A percentile compares a stretch with the other conserved stretches of the same genome.
These are phyloP conservation scores for Termitomyces sp. DNA, from an alignment of 768 basidiomycete species.

Conservation along the genomic window DNA sequence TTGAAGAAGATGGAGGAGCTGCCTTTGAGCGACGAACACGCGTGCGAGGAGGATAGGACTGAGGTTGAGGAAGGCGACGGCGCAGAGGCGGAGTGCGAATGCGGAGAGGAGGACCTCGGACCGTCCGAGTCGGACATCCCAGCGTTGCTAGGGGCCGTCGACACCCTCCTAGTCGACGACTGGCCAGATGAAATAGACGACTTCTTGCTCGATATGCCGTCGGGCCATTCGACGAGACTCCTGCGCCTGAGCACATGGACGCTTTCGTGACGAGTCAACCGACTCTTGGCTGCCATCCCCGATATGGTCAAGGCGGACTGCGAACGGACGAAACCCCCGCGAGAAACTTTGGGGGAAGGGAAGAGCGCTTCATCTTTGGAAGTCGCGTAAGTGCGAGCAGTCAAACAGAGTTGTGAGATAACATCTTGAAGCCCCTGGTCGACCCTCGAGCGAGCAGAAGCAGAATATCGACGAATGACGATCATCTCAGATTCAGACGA, in stretches of 20 bases:
- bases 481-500: slow-evolving; percentile 51
- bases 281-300: slow-evolving; percentile 57
- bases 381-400: slow-evolving; percentile 61
- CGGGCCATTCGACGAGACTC: slow-evolving; percentile 35
- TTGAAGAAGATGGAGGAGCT: slow-evolving; percentile 8
- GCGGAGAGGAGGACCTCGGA: slow-evolving; percentile 11
- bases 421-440: slow-evolving; percentile 80
- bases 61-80: slow-evolving; percentile 36
- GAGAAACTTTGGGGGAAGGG: slow-evolving; percentile 40
- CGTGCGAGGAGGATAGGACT: slow-evolving; percentile 19
- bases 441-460: slow-evolving; percentile 59
- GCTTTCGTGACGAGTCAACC: slow-evolving; percentile 64
- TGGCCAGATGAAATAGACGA: slow-evolving; percentile 18
- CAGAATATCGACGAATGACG: slow-evolving; percentile 62
- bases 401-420: slow-evolving; percentile 65
- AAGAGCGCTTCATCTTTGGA: slow-evolving; percentile 61
- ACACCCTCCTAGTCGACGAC: slow-evolving; percentile 21
- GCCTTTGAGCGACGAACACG: slow-evolving; percentile 10
- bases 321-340: slow-evolving; percentile 44
- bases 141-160: slow-evolving; percentile 30
- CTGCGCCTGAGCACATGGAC: slow-evolving; percentile 58
- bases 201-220: slow-evolving; percentile 17
- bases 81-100: slow-evolving; percentile 18
- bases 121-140: slow-evolving; percentile 23
- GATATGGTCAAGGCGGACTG: slow-evolving; percentile 57